Evolutionary conservation across 352 stramenopile genomes (phyloP).

Genomic region (Halophytophthora batemanensis): DNA sequence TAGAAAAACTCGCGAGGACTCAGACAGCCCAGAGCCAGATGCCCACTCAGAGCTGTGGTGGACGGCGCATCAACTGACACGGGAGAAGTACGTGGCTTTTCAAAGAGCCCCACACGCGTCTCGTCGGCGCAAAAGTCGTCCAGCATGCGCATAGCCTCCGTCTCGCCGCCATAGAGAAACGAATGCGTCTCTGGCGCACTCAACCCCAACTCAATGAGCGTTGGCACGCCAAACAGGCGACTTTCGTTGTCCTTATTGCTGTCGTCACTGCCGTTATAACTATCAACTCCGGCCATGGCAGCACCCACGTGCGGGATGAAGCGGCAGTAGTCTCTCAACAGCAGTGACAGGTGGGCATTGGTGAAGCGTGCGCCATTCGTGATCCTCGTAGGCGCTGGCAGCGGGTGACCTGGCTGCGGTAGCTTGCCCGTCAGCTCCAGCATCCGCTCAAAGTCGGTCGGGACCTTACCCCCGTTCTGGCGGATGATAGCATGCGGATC

Average conservation of each 20-base stretch:
- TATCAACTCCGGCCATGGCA: slow-evolving; percentile 24
- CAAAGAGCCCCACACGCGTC: slow-evolving; percentile 87
- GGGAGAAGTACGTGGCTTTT: slow-evolving; percentile 95
- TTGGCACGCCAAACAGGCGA: slow-evolving; percentile 38
- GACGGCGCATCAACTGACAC: slow-evolving; percentile 77
- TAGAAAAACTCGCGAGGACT: slow-evolving; percentile 76
- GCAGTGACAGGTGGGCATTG: slow-evolving; percentile 24
- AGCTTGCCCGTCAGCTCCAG: slow-evolving; percentile 55
- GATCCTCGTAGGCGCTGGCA: slow-evolving; percentile 29
- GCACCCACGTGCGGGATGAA: slow-evolving; percentile 8
- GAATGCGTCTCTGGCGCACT: slow-evolving; percentile 27
- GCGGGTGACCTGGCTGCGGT: slow-evolving; percentile 43
- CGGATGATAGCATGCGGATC: slow-evolving; percentile 52
- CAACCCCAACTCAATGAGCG: slow-evolving; percentile 41
- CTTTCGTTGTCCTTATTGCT: not conserved
- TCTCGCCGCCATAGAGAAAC: slow-evolving; percentile 59
- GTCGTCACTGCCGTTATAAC: not conserved
- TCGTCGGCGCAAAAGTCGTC: slow-evolving; percentile 58
- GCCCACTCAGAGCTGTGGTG: slow-evolving; percentile 94
- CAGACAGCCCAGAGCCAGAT: slow-evolving; percentile 91
- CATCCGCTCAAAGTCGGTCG: slow-evolving; percentile 51
- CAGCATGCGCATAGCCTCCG: slow-evolving; percentile 40
- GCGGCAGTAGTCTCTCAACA: slow-evolving; percentile 29
- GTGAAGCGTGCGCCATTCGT: slow-evolving; percentile 16
- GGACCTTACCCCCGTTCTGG: slow-evolving; percentile 38